A percentile compares a stretch with the other conserved stretches of the same genome.
phyloP scores from a whole-genome alignment of 2,329 filamentous ascomycete species.

The Botryotinia calthae region DNA sequence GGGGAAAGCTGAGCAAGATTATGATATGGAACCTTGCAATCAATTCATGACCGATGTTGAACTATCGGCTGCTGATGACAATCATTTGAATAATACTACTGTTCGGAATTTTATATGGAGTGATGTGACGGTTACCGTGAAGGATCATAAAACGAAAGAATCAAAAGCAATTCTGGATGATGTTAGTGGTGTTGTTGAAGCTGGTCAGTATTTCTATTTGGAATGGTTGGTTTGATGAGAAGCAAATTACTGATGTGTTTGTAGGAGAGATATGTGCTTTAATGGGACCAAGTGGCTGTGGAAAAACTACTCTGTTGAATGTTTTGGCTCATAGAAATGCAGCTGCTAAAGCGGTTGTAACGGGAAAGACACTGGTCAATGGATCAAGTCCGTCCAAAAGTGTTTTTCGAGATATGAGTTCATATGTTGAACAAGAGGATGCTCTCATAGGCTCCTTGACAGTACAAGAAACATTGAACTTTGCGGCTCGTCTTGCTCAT shows the following conservation, averaged over 20 bases:
- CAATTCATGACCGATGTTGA: conserved; percentile 33
- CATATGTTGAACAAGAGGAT: conserved; percentile 87
- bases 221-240: not conserved
- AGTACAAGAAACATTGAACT: conserved; percentile 74
- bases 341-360: conserved; percentile 52
- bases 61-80: conserved; percentile 28
- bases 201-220: conserved; percentile 45
- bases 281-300: conserved; percentile 73
- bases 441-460: conserved; percentile 78
- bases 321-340: conserved; percentile 63
- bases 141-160: conserved; percentile 64
- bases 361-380: conserved; percentile 60
- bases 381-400: conserved; percentile 52
- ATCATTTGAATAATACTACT: conserved; percentile 59
- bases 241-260: conserved; percentile 12
- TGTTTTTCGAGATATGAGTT: conserved; percentile 63
- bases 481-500: conserved; percentile 68
- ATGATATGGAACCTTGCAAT: conserved; percentile 8
- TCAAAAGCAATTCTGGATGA: conserved; percentile 61
- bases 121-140: conserved; percentile 66
- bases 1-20: conserved; percentile 14
- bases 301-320: conserved; percentile 84
- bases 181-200: conserved; percentile 62
- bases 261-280: conserved; percentile 71
- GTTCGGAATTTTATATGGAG: conserved; percentile 66